phyloP scores from a whole-genome alignment of 805 yeast species.

The Komagataella kurtzmanii region DNA sequence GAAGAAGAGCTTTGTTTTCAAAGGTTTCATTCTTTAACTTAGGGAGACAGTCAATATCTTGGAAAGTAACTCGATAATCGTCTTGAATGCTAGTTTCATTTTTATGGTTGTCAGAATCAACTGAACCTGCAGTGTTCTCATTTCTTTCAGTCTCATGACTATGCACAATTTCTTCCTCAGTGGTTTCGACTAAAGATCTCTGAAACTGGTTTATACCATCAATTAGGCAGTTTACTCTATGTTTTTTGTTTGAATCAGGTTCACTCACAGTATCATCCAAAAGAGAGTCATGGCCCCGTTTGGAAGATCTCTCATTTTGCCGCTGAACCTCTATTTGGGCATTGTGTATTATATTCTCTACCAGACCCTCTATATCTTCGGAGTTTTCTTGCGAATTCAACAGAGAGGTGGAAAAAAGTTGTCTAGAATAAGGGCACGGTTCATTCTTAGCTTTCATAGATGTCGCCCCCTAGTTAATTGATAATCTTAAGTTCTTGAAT shows the following conservation, averaged over 20 bases:
- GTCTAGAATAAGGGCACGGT: background rate
- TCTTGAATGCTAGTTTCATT: background rate
- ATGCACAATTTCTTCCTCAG: background rate
- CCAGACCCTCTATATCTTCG: background rate
- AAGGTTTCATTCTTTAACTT: no score
- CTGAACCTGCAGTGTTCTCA: background rate
- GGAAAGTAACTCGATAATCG: background rate
- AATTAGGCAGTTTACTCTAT: background rate
- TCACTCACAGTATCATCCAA: background rate
- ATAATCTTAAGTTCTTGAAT: background rate
- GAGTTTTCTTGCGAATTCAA: background rate
- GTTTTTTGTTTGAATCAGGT: background rate
- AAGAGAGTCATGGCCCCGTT: background rate
- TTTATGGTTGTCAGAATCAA: background rate
- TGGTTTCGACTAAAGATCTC: background rate
- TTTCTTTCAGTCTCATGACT: background rate
- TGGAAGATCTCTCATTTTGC: background rate
- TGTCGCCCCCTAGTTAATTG: background rate
- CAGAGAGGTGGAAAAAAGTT: background rate
- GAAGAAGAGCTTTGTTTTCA: background rate
- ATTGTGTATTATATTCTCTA: background rate
- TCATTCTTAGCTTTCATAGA: background rate
- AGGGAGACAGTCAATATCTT: background rate
- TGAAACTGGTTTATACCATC: background rate
- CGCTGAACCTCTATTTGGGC: background rate